Base-by-base conservation (phyloP, 441 rosid genomes). In the Bruguiera hainesii region DNA sequence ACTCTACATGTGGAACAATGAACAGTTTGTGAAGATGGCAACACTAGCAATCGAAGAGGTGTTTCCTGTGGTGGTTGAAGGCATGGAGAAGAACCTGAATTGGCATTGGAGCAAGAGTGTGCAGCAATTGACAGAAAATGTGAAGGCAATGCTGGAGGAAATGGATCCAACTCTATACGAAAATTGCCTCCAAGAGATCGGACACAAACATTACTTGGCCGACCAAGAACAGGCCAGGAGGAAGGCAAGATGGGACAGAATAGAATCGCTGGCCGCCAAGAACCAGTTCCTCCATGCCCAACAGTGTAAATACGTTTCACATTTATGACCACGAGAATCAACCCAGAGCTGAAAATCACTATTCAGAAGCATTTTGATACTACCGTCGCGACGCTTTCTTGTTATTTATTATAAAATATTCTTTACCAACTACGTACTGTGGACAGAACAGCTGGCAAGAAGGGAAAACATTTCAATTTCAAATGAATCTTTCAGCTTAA, bases 101-200 rank as follows among this genome's bases (percentile, higher is more conserved):
- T 25, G 65, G 74, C 93, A 83, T 37, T 87, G 89, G 94, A 88
- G 85, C 81, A 73, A 68, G 19, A 79, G 79, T 49, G 85, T 87
- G 31, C 75, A 80, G 71, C 89, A 86, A 66, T 57, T 86, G 60
- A 86, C 89, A 18, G 78, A 79, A 33, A 81, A 78, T 37, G 85
- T 84, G 6, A 84, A 84, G 76, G 58, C 25, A 30, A 79, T 87
- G 87, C 75, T 87, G 23, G 79, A 83, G 64, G 83, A 74, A 51
- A 82, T 78, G 80, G 85, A 80, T 70, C 88, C 85, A 20, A 25
- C 20, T 61, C 33, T 86, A 29, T 82, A 81, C 71, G 7, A 71
- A n/a, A 76, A 69, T 39, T 76, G 88, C 75, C 51, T 79, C 7
- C 63, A 65, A 52, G 82, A 76, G 30, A 71, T 76, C 23, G 68